Evolutionary conservation across 78 protist genomes (phyloP).

Genomic region (Neovahlkampfia damariscottae): DNA sequence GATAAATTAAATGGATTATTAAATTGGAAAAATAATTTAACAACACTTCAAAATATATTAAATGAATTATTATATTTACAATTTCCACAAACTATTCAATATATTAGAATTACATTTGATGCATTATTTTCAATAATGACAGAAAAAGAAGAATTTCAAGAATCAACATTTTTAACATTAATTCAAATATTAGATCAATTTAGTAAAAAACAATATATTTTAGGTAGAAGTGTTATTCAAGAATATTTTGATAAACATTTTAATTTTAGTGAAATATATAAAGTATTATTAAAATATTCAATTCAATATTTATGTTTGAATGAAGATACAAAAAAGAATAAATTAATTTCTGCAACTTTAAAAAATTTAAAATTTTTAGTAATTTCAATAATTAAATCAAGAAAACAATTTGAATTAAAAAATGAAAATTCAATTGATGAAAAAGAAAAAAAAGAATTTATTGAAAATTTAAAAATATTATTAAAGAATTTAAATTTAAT

Average conservation of each 20-base stretch:
- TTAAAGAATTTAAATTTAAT: no score
- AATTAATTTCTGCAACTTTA: no score
- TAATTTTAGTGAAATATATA: background rate
- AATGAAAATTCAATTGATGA: no score
- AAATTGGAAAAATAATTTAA: background rate
- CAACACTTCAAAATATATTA: background rate
- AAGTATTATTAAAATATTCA: no score
- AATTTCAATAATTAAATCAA: no score
- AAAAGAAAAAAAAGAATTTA: no score
- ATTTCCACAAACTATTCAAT: background rate
- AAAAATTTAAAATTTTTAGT: no score
- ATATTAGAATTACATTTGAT: background rate
- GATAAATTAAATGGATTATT: background rate
- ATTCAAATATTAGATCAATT: background rate
- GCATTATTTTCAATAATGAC: background rate
- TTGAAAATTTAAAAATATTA: no score
- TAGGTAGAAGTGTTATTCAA: background rate
- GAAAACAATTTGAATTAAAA: no score
- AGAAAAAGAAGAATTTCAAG: background rate
- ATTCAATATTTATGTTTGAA: no score
- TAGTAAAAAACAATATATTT: background rate
- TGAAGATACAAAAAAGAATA: no score
- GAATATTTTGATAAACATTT: background rate
- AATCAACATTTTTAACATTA: background rate
- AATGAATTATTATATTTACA: background rate